These are phyloP conservation scores for Oxalis stricta DNA, from an alignment of 441 rosid genomes.

Conservation along the genomic window DNA sequence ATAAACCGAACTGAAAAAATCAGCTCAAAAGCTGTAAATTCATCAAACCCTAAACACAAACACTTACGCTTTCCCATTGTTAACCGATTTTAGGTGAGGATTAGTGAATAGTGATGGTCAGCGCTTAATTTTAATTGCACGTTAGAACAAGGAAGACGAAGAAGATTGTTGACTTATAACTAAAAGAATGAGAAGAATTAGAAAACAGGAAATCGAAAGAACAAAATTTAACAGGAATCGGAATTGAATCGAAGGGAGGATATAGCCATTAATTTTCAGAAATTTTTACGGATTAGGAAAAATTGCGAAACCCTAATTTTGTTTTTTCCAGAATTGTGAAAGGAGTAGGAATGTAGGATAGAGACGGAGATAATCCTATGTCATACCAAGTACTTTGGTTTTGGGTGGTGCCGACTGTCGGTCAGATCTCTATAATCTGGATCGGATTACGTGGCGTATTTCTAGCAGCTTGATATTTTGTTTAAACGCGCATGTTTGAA, in stretches of 20 bases:
- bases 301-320: background rate
- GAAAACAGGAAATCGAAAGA: slow-evolving; percentile 12
- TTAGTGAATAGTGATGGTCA: too few species aligned
- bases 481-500: background rate
- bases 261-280: slow-evolving; percentile 38
- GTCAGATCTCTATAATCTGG: background rate
- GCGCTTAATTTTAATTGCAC: slow-evolving; percentile 1
- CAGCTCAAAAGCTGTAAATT: background rate
- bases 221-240: slow-evolving; percentile 16
- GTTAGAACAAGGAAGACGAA: slow-evolving; percentile 17
- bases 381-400: slow-evolving; percentile 8
- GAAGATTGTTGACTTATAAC: slow-evolving; percentile 24
- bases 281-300: background rate
- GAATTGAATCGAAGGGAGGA: slow-evolving; percentile 22
- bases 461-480: background rate
- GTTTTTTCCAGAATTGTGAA: background rate
- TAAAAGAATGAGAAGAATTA: slow-evolving; percentile 12
- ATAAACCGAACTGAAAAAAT: background rate
- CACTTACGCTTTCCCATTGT: slow-evolving; percentile 64
- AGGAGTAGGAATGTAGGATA: background rate
- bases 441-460: slow-evolving; percentile 8
- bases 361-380: background rate
- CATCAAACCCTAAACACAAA: background rate
- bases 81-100: too few species aligned
- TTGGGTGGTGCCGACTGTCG: slow-evolving; percentile 19